Base-by-base conservation (phyloP, 805 yeast species). In the Starmerella stellata region DNA sequence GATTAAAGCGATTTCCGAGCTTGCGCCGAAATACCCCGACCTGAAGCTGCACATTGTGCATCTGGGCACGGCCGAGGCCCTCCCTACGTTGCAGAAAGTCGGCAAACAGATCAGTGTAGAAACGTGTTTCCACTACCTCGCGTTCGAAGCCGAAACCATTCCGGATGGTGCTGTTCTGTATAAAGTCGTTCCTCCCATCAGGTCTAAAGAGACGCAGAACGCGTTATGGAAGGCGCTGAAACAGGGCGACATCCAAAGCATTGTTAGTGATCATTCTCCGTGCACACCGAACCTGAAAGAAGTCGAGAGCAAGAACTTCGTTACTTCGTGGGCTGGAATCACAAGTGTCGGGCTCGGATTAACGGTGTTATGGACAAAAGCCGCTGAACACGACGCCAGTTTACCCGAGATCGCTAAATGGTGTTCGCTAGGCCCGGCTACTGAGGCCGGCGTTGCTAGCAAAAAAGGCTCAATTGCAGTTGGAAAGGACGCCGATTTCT, bases 261-360 rank as follows among this genome's bases (percentile, higher is more conserved):
- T 85, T 4, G 95, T 87, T 5, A 78, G 93, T 11, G 96, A 85
- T 57, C 96, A 85, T 59, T 80, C 94, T 3, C 96, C 95, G 2
- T 85, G 96, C 59, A 81, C 94, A 0, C 93, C 95, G 0, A 81
- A 81, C 43, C 64, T 85, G 52, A 85, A 85, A 58, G 78, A 80
- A 18, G 63, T 82, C 38, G 76, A 72, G 9, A 65, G 71, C 43
- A 95, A 95, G 30, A 93, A 85, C 54, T 85, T 85, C 55, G 72
- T 85, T 49, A 69, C 75, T 27, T 93, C 95, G 2, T 85, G 96
- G 96, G 96, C 95, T 27, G 96, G 96, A 8, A 82, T 85, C 30
- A 68, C 93, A 2, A 79, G 93, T 1, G 92, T 85, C 24, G 96
- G 96, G 0, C 70, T 87, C 30, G 95, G 95, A 0, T 64, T 85